Evolutionary conservation across 352 stramenopile genomes (phyloP), one percentile per base, ranked within the genome.

Genomic region (Hyaloperonospora arabidopsidis): DNA sequence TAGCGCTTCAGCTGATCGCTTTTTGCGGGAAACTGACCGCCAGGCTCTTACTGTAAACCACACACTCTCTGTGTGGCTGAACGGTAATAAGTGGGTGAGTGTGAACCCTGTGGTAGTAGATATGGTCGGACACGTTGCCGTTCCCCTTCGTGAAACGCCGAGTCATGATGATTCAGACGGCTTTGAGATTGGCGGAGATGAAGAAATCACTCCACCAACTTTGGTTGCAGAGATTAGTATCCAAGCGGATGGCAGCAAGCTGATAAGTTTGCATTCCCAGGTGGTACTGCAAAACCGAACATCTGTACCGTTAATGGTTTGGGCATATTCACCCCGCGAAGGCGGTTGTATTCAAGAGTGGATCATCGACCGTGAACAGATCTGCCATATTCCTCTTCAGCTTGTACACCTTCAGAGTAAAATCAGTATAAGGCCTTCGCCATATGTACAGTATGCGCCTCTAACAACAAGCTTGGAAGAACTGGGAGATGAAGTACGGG

Each of bases 81-180:
- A 90, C 40, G 79, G 71, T n/a, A 91, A 79, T 64, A 88, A 89
- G 50, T 95, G 82, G 82, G 81, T 90, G 14, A 95, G 84, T 68
- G 68, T 72, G 25, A 89, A 93, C 40, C 83, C 84, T 21, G 84
- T 95, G 10, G 72, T 92, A 12, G 84, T 95, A 5, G 84, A 95
- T 64, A 83, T 95, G 39, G 84, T 95, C 21, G 84, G 84, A 19
- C 82, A 95, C 58, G 76, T 95, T 11, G 81, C 80, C 21, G 79
- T 95, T 23, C 83, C 83, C 6, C 65, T 92, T 17, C 72, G 79
- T 47, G 80, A 90, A 8, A 23, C 45, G n/a, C 40, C 34, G 25
- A 15, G 49, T 45, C 52, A 54, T 45, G 57, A 56, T 49, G 63
- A 51, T 25, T 18, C 45, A 10, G 68, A 80, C 13, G 70, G 83